These are phyloP conservation scores for Pythium chondricola DNA, from an alignment of 352 stramenopile genomes.

Conservation along the genomic window DNA sequence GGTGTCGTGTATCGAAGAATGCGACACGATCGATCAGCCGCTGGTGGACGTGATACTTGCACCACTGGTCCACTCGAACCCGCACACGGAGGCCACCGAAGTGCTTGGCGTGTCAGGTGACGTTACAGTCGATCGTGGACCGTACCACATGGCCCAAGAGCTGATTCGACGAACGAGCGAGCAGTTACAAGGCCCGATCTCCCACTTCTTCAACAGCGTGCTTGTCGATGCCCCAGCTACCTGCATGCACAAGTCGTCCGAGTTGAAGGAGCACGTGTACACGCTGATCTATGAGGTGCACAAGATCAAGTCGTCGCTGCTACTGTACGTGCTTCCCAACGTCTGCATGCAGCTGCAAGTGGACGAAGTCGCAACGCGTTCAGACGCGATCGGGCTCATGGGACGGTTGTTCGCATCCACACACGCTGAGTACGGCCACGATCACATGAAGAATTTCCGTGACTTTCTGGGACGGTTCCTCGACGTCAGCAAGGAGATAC, in stretches of 20 bases:
- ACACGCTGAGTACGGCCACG: conserved; percentile 59
- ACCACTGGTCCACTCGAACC: conserved; percentile 34
- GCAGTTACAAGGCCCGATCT: conserved; percentile 54
- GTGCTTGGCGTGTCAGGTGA: too few species aligned
- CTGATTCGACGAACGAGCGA: conserved; percentile 73
- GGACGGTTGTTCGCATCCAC: conserved; percentile 74
- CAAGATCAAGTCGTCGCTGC: conserved; percentile 64
- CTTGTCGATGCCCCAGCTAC: conserved; percentile 44
- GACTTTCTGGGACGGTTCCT: conserved; percentile 83
- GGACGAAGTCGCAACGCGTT: conserved; percentile 77
- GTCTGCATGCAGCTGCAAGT: conserved; percentile 84
- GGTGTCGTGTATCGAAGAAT: conserved; percentile 66
- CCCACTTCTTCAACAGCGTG: conserved; percentile 78
- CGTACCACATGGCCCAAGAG: conserved; percentile 60
- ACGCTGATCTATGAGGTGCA: conserved; percentile 80
- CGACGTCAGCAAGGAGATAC: conserved; percentile 84
- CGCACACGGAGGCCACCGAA: background rate
- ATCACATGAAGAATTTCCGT: conserved; percentile 81
- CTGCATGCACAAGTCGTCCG: conserved; percentile 30
- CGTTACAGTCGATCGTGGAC: conserved; percentile 16
- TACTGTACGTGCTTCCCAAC: conserved; percentile 82
- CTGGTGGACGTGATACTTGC: conserved; percentile 62
- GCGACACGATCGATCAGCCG: conserved; percentile 48
- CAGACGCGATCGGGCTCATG: conserved; percentile 68
- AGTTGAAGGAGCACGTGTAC: conserved; percentile 79